Evolutionary conservation across 768 basidiomycete species (phyloP).

Genomic region (Mycena metata): DNA sequence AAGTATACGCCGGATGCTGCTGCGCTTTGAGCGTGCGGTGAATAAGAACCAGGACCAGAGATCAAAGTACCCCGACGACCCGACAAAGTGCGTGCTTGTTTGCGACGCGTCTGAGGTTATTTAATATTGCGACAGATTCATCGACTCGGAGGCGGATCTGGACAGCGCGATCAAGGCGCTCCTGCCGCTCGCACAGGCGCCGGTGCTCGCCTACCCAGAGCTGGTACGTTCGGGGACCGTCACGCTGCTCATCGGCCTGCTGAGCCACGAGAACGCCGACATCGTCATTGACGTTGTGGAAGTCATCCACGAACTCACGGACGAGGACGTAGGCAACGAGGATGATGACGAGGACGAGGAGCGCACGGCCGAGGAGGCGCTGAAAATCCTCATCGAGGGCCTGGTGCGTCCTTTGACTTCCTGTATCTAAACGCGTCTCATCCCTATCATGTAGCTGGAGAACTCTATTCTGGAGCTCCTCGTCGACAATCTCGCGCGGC

Average conservation of each 20-base stretch:
- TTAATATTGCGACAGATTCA: conserved; percentile 73
- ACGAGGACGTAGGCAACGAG: conserved; percentile 93
- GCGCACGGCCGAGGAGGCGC: conserved; percentile 71
- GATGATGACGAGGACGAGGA: conserved; percentile 73
- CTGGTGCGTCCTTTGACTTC: conserved; percentile 65
- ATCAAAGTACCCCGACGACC: conserved; percentile 95
- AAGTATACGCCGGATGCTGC: conserved; percentile 78
- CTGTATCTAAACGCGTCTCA: conserved; percentile 3
- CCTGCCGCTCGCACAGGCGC: conserved; percentile 89
- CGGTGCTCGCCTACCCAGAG: conserved; percentile 89
- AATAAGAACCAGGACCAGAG: conserved; percentile 97
- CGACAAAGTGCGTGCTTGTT: conserved; percentile 74
- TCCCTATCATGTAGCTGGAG: conserved; percentile 68
- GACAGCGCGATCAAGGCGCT: conserved; percentile 89
- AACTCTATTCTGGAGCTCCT: conserved; percentile 89
- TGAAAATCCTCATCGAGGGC: conserved; percentile 81
- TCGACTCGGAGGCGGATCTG: conserved; percentile 97
- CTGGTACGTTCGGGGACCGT: conserved; percentile 83
- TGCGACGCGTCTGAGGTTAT: conserved; percentile 20
- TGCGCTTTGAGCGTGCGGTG: conserved; percentile 88
- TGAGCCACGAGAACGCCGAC: conserved; percentile 96
- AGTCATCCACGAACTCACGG: conserved; percentile 93
- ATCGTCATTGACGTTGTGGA: conserved; percentile 97
- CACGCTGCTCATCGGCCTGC: conserved; percentile 80
- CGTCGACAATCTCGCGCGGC: conserved; percentile 87